Conservation (phyloP, 306 rosid species). For the apple (Malus domestica) region DNA sequence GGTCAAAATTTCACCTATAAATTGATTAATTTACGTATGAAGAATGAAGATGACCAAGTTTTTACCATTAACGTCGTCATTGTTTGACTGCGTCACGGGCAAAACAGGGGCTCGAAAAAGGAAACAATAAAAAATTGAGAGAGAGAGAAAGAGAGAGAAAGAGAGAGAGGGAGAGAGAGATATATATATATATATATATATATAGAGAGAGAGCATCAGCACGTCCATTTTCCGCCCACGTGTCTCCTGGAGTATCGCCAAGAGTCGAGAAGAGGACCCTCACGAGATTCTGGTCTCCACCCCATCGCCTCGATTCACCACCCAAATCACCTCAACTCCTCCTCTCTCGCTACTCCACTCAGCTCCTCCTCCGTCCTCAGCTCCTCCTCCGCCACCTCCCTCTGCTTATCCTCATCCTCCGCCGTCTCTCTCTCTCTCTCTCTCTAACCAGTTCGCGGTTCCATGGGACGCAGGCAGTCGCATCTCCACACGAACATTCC, state of each 20-base stretch:
- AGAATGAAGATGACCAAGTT: not conserved
- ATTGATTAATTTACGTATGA: too few relatives aligned
- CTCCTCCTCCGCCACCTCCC: not conserved
- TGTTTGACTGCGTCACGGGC: not conserved
- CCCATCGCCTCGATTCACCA: conserved; percentile 9
- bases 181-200: too few relatives aligned
- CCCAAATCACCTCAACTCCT: not conserved
- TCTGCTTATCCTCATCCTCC: not conserved
- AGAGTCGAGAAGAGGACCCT: conserved; percentile 11
- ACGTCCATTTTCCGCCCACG: conserved; percentile 19
- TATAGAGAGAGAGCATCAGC: not conserved
- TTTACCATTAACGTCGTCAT: not conserved
- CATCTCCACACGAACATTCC: conserved; percentile 23
- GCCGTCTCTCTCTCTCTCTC: conserved; percentile 5
- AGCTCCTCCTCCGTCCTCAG: conserved; percentile 8
- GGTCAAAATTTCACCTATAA: too few relatives aligned
- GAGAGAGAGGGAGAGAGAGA: not conserved
- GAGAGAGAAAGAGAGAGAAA: not conserved
- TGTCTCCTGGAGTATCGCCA: conserved; percentile 24
- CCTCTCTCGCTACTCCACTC: conserved; percentile 16
- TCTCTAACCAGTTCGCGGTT: not conserved
- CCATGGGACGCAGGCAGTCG: conserved; percentile 18
- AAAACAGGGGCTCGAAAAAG: not conserved
- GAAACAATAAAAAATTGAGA: not conserved
- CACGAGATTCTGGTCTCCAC: conserved; percentile 42